These are phyloP conservation scores for Chlamydomonas applanata DNA, from an alignment of 139 green algal genomes.

Conservation along the genomic window DNA sequence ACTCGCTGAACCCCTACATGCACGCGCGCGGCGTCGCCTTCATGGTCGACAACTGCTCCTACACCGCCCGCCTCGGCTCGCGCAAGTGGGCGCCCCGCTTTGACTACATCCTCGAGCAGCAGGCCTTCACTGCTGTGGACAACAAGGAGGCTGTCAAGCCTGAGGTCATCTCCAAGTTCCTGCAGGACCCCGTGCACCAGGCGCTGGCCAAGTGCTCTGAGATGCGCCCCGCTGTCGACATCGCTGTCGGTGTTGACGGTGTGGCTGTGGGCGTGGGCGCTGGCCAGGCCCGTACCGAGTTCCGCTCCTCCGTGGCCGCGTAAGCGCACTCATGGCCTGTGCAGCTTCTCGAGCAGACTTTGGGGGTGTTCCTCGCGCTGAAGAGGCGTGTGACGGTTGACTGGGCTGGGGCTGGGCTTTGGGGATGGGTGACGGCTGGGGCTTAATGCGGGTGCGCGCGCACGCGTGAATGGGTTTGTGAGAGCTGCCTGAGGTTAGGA, in stretches of 20 bases:
- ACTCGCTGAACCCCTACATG: constrained; percentile 99
- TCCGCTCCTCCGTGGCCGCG: constrained; percentile 50
- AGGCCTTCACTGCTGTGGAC: constrained; percentile 65
- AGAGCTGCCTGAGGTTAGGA: neutral
- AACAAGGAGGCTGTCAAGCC: constrained; percentile 52
- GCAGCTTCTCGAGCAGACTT: neutral
- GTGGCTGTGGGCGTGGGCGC: constrained; percentile 75
- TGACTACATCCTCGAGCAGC: constrained; percentile 97
- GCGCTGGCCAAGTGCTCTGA: constrained; percentile 86
- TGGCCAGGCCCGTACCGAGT: constrained; percentile 82
- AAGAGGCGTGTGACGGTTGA: neutral
- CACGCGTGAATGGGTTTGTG: neutral
- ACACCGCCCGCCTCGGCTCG: constrained; percentile 94
- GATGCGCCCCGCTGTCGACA: constrained; percentile 96
- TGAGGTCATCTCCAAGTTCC: constrained; percentile 55
- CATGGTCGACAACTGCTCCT: constrained; percentile 99
- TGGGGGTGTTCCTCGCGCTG: neutral
- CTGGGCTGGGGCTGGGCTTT: neutral
- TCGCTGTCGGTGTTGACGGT: constrained; percentile 81
- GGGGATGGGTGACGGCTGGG: neutral
- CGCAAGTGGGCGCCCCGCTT: constrained; percentile 98
- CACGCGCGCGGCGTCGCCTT: constrained; percentile 97
- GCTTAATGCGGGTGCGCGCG: neutral
- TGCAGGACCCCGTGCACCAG: constrained; percentile 59
- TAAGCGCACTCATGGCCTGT: neutral